Percentiles rank a stretch among this genome's conserved stretches.
Evolutionary conservation across 2,329 filamentous ascomycete genomes (phyloP).

Genomic region (Triangularia verruculosa): DNA sequence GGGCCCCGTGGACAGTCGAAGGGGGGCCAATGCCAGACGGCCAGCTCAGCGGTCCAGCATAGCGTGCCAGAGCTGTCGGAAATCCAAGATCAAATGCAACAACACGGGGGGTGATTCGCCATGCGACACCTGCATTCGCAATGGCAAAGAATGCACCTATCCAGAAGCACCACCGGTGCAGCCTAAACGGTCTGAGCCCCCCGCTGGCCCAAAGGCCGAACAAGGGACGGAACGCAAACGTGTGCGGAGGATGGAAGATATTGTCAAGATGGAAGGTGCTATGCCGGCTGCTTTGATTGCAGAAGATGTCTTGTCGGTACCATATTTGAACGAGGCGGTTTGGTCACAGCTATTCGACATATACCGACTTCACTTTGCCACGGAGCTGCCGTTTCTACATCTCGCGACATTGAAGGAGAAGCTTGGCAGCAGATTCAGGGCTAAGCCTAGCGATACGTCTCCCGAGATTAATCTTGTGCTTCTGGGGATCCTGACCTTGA

Average conservation of each 20-base stretch:
- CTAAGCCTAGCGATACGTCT: constrained; percentile 36
- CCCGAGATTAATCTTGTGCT: constrained; percentile 56
- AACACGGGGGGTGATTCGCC: constrained; percentile 69
- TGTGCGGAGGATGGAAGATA: constrained; percentile 43
- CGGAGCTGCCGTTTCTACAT: constrained; percentile 70
- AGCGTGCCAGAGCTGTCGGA: constrained; percentile 71
- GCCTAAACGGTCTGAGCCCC: constrained; percentile 43
- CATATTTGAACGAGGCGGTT: constrained; percentile 59
- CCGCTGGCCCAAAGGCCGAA: constrained; percentile 38
- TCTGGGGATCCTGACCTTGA: constrained; percentile 65
- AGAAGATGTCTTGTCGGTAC: constrained; percentile 60
- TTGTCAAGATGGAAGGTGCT: constrained; percentile 38
- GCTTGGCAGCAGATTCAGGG: constrained; percentile 42
- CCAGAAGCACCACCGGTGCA: constrained; percentile 49
- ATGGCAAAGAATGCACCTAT: constrained; percentile 70
- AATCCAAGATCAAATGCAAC: constrained; percentile 84
- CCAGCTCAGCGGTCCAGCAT: constrained; percentile 72
- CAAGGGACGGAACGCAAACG: constrained; percentile 51
- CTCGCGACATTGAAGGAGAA: constrained; percentile 59
- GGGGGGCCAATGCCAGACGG: constrained; percentile 30
- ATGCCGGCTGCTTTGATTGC: constrained; percentile 38
- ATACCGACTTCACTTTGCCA: constrained; percentile 68
- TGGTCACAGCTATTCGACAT: constrained; percentile 70
- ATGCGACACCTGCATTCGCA: constrained; percentile 72
- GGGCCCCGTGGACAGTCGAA: constrained; percentile 1